Percentiles rank a stretch among this genome's conserved stretches.
These are phyloP conservation scores for Bondarzewia mesenterica DNA, from an alignment of 1,284 basidiomycete genomes.

Conservation along the genomic window DNA sequence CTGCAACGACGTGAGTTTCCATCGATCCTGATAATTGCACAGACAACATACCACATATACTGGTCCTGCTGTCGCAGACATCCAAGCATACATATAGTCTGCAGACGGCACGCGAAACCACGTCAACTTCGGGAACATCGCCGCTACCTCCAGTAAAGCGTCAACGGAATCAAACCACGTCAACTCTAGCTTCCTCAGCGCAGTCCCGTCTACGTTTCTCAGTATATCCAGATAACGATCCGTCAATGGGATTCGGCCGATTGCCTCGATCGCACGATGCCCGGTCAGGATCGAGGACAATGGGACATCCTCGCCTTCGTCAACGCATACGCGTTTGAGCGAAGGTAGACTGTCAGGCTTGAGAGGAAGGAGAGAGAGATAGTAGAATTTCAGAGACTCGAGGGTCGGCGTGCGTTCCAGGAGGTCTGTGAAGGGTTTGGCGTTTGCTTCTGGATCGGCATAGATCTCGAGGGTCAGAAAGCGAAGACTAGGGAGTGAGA, in stretches of 20 bases:
- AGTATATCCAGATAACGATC: not conserved
- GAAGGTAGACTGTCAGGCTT: slow-evolving; percentile 2
- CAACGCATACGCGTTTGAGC: not conserved
- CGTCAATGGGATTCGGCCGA: slow-evolving; percentile 1
- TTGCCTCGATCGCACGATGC: slow-evolving; percentile 1
- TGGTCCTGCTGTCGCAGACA: not conserved
- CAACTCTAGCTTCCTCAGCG: slow-evolving; percentile 9
- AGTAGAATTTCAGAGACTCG: not conserved
- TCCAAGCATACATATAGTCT: slow-evolving; percentile 9
- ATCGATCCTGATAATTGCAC: not conserved
- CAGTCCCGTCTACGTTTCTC: not conserved
- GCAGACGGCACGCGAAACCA: slow-evolving; percentile 8
- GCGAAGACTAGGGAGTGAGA: slow-evolving; percentile 1
- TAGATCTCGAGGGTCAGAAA: slow-evolving; percentile 6
- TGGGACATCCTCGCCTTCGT: not conserved
- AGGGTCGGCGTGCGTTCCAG: slow-evolving; percentile 8
- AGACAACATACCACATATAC: slow-evolving; percentile 2
- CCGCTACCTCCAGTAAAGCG: slow-evolving; percentile 1
- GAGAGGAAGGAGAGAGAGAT: not conserved
- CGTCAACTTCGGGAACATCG: slow-evolving; percentile 2
- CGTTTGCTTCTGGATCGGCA: slow-evolving; percentile 4
- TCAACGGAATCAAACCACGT: slow-evolving; percentile 4
- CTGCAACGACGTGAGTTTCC: not conserved
- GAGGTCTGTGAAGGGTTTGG: not conserved
- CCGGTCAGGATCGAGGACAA: slow-evolving; percentile 1